Evolutionary conservation across 257 asterid species (phyloP), one percentile per base, ranked within the genome.

Genomic region (Knoxia roxburghii): DNA sequence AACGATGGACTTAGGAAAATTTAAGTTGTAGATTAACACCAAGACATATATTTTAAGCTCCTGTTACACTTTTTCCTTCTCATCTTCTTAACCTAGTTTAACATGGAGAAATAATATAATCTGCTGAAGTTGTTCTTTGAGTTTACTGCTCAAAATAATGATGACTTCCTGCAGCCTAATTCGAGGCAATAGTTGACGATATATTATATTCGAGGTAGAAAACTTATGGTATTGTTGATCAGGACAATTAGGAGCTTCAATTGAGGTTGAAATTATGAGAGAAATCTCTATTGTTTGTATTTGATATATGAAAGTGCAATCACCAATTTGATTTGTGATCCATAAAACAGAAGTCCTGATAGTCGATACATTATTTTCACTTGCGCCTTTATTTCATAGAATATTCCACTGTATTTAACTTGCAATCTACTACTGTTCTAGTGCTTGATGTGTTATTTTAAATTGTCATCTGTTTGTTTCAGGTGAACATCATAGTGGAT

Each of bases 401-500:
- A 64, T 6, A 15, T 20, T 49, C 10, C n/a, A 1, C 41, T 50
- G 55, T 41, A 13, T n/a, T 8, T 35, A 21, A 17, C 61, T 52
- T 12, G 32, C 24, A 35, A 3, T 27, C 43, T 33, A 35, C 33
- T 35, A 26, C 33, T 35, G 39, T 37, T n/a, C 24, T 8, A 35
- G 51, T 2, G 20, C 13, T 35, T 61, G n/a, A 24, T 4, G 15
- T 23, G 3, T 2, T 5, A 46, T 45, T 46, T 61, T 5, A 1
- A 40, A 8, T 3, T 29, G 8, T 32, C 46, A 33, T 59, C 27
- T 69, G n/a, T 65, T 33, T 14, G 68, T 76, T 74, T 43, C 76
- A 89, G 98, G 97, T 90, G 69, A 83, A 84, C 51, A 68, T 86
- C 69, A 50, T 94, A 26, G 83, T 85, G 83, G 96, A 94, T 76